Evolutionary conservation across 2,329 filamentous ascomycete genomes (phyloP).

Genomic region (Drechslera avenae): DNA sequence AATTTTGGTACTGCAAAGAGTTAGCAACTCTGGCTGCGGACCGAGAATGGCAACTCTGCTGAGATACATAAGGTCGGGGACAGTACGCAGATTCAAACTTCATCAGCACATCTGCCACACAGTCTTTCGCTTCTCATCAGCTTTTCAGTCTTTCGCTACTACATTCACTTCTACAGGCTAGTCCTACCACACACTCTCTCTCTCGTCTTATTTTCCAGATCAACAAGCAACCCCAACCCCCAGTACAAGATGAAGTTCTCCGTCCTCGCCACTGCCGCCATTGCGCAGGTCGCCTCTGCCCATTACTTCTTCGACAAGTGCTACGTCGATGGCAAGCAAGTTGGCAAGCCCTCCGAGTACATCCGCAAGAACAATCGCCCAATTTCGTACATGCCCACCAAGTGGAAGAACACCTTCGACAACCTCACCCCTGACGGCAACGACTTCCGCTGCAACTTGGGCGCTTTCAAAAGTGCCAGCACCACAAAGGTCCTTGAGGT

Average conservation of each 20-base stretch:
- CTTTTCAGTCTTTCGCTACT: slow-evolving; percentile 5
- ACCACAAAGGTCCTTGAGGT: slow-evolving; percentile 16
- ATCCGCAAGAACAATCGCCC: slow-evolving; percentile 33
- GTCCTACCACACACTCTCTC: slow-evolving; percentile 6
- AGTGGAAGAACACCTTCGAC: slow-evolving; percentile 28
- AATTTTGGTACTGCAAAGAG: not conserved
- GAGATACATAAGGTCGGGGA: slow-evolving; percentile 6
- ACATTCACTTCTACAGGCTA: slow-evolving; percentile 14
- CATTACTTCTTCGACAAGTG: slow-evolving; percentile 35
- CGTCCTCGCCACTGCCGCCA: slow-evolving; percentile 18
- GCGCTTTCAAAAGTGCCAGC: slow-evolving; percentile 19
- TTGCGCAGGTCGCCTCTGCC: slow-evolving; percentile 24
- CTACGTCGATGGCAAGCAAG: slow-evolving; percentile 22
- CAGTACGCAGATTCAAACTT: not conserved
- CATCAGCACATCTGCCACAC: slow-evolving; percentile 8
- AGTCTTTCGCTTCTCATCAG: slow-evolving; percentile 5
- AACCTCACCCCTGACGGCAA: slow-evolving; percentile 24
- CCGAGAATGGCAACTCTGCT: not conserved
- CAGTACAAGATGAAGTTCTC: slow-evolving; percentile 30
- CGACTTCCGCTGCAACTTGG: slow-evolving; percentile 39
- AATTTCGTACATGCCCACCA: slow-evolving; percentile 31
- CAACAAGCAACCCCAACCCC: slow-evolving; percentile 1
- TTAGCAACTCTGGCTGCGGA: not conserved
- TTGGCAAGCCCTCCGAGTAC: slow-evolving; percentile 25
- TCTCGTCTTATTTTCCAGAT: slow-evolving; percentile 1